Evolutionary conservation across 148 eudicot species (phyloP), one percentile per base, ranked within the genome.

Genomic region (Chenopodium quinoa): DNA sequence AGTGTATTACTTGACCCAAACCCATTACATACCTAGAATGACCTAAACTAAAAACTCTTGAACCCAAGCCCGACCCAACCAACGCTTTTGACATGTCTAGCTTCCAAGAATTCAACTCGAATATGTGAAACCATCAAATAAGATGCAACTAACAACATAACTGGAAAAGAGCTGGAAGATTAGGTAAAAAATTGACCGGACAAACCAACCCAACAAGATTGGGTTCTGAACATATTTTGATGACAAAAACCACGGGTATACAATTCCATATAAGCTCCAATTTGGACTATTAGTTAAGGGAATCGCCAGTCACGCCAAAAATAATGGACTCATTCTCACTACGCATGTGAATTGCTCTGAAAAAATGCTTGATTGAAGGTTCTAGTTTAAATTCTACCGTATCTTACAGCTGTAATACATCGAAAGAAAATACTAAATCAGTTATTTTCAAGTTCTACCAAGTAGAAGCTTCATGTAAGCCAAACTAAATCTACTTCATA

Each of bases 241-340:
- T 56, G 22, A 56, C 62, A 14, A 2, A 56, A 56, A 56, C 22
- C 62, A 16, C 7, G 62, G 62, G 62, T 14, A 16, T 56, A 56
- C 22, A 56, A 2, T 56, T 56, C 62, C 62, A 17, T 16, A 56
- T 56, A 56, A 56, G 22, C 20, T 56, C 22, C 62, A 56, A 56
- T 16, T 56, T 56, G 62, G 62, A 56, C 62, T 3, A 16, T 56
- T 65, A 23, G 68, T 23, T 65, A 65, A 29, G 68, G 68, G 68
- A 65, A 8, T 65, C 68, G 68, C 9, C 68, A 65, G 68, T 65
- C 29, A 65, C 10, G 46, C 71, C 83, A 46, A 7, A 64, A 47
- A 20, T 81, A 63, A 19, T 20, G 78, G 83, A 75, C 78, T 78
- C 73, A 64, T 81, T 74, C 78, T 64, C 82, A 80, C 63, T 71